Percentiles rank a stretch among this genome's conserved stretches.
Evolutionary conservation across 108 stramenopile genomes (phyloP).

Genomic region (Discostella stelligeroides): DNA sequence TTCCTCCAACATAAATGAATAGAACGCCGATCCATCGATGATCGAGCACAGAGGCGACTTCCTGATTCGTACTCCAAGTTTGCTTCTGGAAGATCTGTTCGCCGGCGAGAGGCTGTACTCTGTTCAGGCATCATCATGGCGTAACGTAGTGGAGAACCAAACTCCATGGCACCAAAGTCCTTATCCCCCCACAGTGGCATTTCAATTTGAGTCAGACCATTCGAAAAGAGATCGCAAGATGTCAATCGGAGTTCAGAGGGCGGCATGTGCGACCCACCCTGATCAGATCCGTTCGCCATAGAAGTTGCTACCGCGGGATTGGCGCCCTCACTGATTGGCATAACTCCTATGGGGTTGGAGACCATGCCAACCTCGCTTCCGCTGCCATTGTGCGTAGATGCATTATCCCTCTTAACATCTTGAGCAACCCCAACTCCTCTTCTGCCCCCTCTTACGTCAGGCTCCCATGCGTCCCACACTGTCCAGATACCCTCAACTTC

Average conservation of each 20-base stretch:
- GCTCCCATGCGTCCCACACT: constrained; percentile 80
- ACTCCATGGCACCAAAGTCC: constrained; percentile 83
- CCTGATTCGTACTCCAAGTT: constrained; percentile 63
- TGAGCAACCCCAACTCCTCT: constrained; percentile 16
- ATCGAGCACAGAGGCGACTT: constrained; percentile 63
- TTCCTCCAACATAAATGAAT: constrained; percentile 73
- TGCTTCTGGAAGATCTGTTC: constrained; percentile 17
- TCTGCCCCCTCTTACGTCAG: constrained; percentile 29
- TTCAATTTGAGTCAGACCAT: constrained; percentile 65
- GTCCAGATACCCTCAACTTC: constrained; percentile 81
- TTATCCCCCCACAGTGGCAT: constrained; percentile 86
- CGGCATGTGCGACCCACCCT: constrained; percentile 77
- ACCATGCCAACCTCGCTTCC: not conserved
- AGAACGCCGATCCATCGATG: constrained; percentile 42
- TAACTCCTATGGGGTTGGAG: not conserved
- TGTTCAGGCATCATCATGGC: constrained; percentile 46
- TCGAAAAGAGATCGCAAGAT: constrained; percentile 53
- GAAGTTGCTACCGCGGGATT: constrained; percentile 45
- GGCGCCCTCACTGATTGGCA: not conserved
- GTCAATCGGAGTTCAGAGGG: constrained; percentile 78
- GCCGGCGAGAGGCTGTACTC: not conserved
- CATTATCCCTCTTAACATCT: not conserved
- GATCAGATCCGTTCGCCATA: constrained; percentile 37
- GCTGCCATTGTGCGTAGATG: not conserved
- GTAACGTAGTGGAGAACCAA: constrained; percentile 75